phyloP scores from a whole-genome alignment of 2,329 filamentous ascomycete species.

The Hawksworthiomyces lignivorus region DNA sequence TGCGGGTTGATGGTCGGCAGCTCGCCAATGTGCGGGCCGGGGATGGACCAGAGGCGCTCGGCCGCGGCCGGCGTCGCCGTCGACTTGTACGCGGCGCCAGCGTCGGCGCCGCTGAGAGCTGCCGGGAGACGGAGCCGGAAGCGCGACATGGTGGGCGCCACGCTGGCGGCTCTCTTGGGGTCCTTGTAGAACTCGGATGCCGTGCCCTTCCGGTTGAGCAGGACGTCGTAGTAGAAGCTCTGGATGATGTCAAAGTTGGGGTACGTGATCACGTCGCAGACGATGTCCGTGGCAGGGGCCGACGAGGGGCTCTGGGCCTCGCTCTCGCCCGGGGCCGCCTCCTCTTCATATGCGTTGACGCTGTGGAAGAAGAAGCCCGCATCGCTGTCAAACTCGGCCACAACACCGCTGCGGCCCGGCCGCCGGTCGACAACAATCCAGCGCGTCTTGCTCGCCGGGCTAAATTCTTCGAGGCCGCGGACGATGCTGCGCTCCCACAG shows the following conservation, averaged over 20 bases:
- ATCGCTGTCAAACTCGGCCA: constrained; percentile 59
- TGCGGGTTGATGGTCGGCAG: constrained; percentile 58
- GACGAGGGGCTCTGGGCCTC: too few species aligned
- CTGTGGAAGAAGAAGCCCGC: constrained; percentile 75
- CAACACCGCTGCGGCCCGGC: constrained; percentile 43
- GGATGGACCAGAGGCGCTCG: constrained; percentile 36
- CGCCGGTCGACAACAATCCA: constrained; percentile 72
- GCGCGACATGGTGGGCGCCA: constrained; percentile 32
- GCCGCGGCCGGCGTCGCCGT: not conserved
- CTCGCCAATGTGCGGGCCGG: constrained; percentile 50
- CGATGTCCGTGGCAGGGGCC: constrained; percentile 45
- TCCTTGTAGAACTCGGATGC: constrained; percentile 35
- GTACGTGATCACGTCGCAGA: constrained; percentile 60
- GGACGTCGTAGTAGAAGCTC: constrained; percentile 61
- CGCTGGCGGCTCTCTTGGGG: constrained; percentile 28
- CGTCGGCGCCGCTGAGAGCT: too few species aligned
- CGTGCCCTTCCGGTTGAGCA: constrained; percentile 46
- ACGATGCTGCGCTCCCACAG: constrained; percentile 59
- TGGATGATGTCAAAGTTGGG: constrained; percentile 57
- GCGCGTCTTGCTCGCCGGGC: constrained; percentile 44
- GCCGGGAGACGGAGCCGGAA: constrained; percentile 21
- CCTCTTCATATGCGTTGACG: constrained; percentile 67
- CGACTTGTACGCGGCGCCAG: too few species aligned
- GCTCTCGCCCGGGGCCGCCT: constrained; percentile 24
- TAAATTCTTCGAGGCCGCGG: constrained; percentile 59